A percentile compares a stretch with the other conserved stretches of the same genome.
These are phyloP conservation scores for Coccinonectria pachysandricola DNA, from an alignment of 2,329 filamentous ascomycete species.

Conservation along the genomic window DNA sequence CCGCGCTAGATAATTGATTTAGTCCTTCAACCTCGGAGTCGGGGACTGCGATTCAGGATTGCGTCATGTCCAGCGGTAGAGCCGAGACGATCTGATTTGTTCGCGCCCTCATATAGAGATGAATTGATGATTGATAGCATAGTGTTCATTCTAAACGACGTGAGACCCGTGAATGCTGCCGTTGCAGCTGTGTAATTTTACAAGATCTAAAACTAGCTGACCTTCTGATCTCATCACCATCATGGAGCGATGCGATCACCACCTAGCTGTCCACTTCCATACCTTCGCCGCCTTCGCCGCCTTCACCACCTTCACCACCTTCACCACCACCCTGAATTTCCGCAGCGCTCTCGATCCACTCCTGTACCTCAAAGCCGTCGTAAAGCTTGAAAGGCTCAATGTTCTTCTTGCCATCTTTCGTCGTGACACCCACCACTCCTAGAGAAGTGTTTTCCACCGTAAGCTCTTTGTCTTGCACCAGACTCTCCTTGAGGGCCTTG, in stretches of 20 bases:
- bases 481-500: constrained; percentile 83
- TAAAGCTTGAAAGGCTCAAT: constrained; percentile 81
- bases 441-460: constrained; percentile 95
- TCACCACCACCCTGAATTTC: constrained; percentile 36
- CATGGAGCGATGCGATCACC: too few species aligned
- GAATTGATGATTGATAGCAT: constrained; percentile 11
- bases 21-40: too few species aligned
- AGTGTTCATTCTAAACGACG: constrained; percentile 5
- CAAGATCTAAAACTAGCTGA: constrained; percentile 30
- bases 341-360: constrained; percentile 70
- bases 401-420: constrained; percentile 37
- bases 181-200: constrained; percentile 24
- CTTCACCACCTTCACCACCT: constrained; percentile 20
- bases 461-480: constrained; percentile 95
- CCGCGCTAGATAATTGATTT: too few species aligned
- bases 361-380: constrained; percentile 77
- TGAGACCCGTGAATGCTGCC: constrained; percentile 19
- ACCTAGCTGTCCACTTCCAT: constrained; percentile 28
- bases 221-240: too few species aligned
- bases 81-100: too few species aligned
- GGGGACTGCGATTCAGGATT: too few species aligned
- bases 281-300: constrained; percentile 16
- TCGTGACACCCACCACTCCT: constrained; percentile 62
- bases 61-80: too few species aligned
- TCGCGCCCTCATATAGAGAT: too few species aligned